phyloP scores from a whole-genome alignment of 2,329 filamentous ascomycete genomes.

The Shiraia bambusicola region DNA sequence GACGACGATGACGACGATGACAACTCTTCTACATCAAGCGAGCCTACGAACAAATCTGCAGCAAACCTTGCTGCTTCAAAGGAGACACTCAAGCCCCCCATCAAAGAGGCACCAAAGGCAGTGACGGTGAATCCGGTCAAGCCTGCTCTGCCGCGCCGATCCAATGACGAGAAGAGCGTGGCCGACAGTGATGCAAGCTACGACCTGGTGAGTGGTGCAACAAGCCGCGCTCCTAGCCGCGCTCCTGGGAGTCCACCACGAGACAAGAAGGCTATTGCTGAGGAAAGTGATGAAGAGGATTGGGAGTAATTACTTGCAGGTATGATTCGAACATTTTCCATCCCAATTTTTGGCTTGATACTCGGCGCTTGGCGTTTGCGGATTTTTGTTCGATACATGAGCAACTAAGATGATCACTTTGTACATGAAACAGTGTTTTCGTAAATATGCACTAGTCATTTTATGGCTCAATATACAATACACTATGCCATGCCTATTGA shows the following conservation, averaged over 20 bases:
- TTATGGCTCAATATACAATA: neutral
- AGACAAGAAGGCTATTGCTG: conserved; percentile 47
- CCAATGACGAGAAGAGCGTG: conserved; percentile 74
- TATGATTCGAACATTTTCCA: no score
- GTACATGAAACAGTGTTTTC: neutral
- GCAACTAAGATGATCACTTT: neutral
- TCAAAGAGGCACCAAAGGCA: conserved; percentile 5
- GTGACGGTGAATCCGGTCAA: conserved; percentile 51
- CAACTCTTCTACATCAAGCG: neutral
- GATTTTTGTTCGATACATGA: neutral
- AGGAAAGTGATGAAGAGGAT: conserved; percentile 59
- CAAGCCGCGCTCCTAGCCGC: conserved; percentile 63
- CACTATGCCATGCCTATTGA: conserved; percentile 2
- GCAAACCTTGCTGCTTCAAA: conserved; percentile 35
- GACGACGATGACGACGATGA: conserved; percentile 5
- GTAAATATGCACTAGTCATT: neutral
- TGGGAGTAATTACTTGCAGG: conserved; percentile 61
- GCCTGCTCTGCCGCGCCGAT: conserved; percentile 61
- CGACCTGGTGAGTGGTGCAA: conserved; percentile 77
- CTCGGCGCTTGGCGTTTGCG: neutral
- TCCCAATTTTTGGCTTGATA: no score
- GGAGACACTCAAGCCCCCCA: conserved; percentile 43
- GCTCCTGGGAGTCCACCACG: conserved; percentile 63
- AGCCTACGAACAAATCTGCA: conserved; percentile 56
- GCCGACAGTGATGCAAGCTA: conserved; percentile 95